Conservation (phyloP, 1,284 basidiomycete genomes). For the Ustilago cynodontis region DNA sequence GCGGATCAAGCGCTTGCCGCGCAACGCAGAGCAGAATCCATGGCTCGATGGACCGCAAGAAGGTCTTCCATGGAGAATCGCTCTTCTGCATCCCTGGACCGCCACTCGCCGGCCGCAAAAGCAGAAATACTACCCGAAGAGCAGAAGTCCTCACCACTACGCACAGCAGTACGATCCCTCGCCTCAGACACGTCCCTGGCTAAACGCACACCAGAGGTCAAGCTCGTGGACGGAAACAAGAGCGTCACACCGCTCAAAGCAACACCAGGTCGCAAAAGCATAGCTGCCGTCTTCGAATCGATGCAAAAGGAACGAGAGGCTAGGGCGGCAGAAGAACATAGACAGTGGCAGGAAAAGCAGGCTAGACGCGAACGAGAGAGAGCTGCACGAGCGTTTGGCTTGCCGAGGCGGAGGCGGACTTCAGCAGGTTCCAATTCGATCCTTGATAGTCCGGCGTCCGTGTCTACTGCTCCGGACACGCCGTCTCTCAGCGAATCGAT, state of each 20-base stretch:
- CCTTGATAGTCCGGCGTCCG: constrained; percentile 22
- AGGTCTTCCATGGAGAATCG: constrained; percentile 4
- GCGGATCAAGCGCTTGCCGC: constrained; percentile 22
- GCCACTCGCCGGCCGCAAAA: constrained; percentile 4
- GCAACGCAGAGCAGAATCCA: constrained; percentile 30
- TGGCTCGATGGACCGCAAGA: constrained; percentile 44
- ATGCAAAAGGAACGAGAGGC: constrained; percentile 50
- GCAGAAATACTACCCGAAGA: neutral
- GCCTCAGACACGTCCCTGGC: constrained; percentile 14
- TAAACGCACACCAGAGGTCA: constrained; percentile 9
- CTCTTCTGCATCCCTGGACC: constrained; percentile 5
- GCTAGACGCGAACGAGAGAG: constrained; percentile 42
- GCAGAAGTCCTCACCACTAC: constrained; percentile 4
- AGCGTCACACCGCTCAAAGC: constrained; percentile 16
- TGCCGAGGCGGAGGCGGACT: constrained; percentile 14
- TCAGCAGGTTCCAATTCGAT: constrained; percentile 20
- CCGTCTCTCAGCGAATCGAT: neutral
- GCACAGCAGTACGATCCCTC: constrained; percentile 7
- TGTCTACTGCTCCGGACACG: constrained; percentile 2
- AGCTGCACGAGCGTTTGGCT: constrained; percentile 39
- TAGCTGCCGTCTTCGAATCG: constrained; percentile 50
- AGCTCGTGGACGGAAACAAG: neutral
- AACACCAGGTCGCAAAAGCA: constrained; percentile 41
- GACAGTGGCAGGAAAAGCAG: constrained; percentile 45
- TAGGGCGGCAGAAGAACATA: constrained; percentile 34